Evolutionary conservation across 352 stramenopile genomes (phyloP), one percentile per base, ranked within the genome.

Genomic region (Globisporangium cylindrosporum): DNA sequence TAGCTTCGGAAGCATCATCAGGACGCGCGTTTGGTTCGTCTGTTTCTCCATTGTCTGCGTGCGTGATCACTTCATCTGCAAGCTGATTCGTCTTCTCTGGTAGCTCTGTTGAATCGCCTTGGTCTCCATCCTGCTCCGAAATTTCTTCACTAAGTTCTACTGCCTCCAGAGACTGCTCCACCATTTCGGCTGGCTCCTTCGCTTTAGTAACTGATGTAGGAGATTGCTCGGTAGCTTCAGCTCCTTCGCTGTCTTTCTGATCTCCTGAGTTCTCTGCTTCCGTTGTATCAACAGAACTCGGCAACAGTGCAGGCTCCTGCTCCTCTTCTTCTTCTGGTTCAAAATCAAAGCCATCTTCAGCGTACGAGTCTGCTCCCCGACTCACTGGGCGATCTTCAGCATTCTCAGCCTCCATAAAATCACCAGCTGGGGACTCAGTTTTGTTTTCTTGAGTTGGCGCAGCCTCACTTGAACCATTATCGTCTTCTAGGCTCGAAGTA

Each of bases 321-420:
- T 6, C 25, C 43, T 25, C 36, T 20, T 55, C 64, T 9, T 49
- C 59, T 10, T 64, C 66, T 8, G 55, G 36, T 12, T 67, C 59
- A 38, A 56, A 56, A 20, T 67, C 66, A 41, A 71, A 71, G 20
- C 59, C 53, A 6, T 67, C 66, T 8, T 67, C 66, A 14, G 59
- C 66, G 24, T 67, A 71, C 53, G 66, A 59, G 27, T 71, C 59
- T 55, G 41, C 49, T 18, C 60, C 66, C 25, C 49, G 58, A 29
- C 48, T 71, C 41, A 38, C 49, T 9, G 58, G 51, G 22, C 66
- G 66, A 27, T 71, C 66, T 7, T 25, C 38, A 15, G n/a, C 15
- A 32, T 27, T 36, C 4, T 70, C 48, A 29, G 6, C 34, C 22
- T 66, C 57, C 22, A 10, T 20, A 18, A 46, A 24, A 4, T 10